A percentile compares a stretch with the other conserved stretches of the same genome.
phyloP scores from a whole-genome alignment of 129 eudicot species.

The Centella asiatica region DNA sequence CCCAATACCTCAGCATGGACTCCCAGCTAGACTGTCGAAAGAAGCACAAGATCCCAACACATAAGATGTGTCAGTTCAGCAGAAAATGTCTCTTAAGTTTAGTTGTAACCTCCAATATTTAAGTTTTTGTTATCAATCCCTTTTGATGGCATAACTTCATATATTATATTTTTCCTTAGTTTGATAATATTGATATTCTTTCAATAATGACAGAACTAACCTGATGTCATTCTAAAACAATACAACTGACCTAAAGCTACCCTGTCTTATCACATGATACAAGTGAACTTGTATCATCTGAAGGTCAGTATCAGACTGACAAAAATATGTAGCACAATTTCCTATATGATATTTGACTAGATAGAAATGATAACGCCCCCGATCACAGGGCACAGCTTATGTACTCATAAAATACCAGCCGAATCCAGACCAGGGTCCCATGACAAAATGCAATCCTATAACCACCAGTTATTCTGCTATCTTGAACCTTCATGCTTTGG shows the following conservation, averaged over 20 bases:
- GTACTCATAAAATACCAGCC: background rate
- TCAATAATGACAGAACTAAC: background rate
- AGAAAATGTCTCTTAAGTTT: background rate
- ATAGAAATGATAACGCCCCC: constrained; percentile 15
- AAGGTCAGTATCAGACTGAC: constrained; percentile 7
- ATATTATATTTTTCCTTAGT: constrained; percentile 4
- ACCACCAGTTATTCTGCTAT: background rate
- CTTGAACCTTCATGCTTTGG: background rate
- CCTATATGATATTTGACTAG: background rate
- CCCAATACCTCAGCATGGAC: constrained; percentile 70
- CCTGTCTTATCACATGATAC: background rate
- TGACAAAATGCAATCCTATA: constrained; percentile 1
- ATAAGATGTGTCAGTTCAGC: constrained; percentile 1
- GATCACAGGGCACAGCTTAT: background rate
- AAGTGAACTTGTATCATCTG: constrained; percentile 2
- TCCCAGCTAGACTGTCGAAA: constrained; percentile 49
- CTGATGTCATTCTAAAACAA: too few relatives aligned
- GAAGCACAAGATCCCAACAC: constrained; percentile 22
- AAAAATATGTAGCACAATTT: background rate
- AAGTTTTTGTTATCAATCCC: constrained; percentile 25
- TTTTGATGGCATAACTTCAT: background rate
- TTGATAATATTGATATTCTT: background rate
- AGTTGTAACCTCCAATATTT: constrained; percentile 9
- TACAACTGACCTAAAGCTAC: too few relatives aligned
- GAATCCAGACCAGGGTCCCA: constrained; percentile 2